These are phyloP conservation scores for Grosmannia penicillata DNA, from an alignment of 2,329 filamentous ascomycete species.

Conservation along the genomic window DNA sequence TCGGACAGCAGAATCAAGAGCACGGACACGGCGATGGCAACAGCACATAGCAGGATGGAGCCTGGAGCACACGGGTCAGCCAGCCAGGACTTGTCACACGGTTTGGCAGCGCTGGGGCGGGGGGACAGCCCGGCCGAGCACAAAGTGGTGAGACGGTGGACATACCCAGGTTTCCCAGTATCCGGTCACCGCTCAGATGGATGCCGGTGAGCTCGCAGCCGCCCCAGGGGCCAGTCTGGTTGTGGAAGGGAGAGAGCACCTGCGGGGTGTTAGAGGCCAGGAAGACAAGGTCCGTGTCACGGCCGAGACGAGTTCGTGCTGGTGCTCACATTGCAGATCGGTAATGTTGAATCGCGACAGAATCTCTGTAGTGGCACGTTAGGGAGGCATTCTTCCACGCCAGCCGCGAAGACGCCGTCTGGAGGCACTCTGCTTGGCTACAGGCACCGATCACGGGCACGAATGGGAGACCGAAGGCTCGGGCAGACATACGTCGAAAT, in stretches of 20 bases:
- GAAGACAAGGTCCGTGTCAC: not conserved
- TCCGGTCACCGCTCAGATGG: conserved; percentile 43
- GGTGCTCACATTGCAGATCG: conserved; percentile 63
- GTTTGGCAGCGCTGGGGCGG: too few relatives aligned
- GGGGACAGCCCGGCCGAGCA: too few relatives aligned
- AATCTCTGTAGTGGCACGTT: conserved; percentile 43
- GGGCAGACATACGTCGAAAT: conserved; percentile 36
- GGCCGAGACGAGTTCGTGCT: not conserved
- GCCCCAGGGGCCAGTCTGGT: conserved; percentile 44
- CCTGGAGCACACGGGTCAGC: conserved; percentile 32
- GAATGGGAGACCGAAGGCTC: too few relatives aligned
- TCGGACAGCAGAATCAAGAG: conserved; percentile 71
- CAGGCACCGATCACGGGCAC: too few relatives aligned
- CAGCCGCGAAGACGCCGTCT: too few relatives aligned
- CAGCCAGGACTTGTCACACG: too few relatives aligned
- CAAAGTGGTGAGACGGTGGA: conserved; percentile 10
- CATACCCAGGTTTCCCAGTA: conserved; percentile 73
- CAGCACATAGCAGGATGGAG: conserved; percentile 69
- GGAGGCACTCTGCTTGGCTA: too few relatives aligned
- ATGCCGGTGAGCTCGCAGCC: conserved; percentile 71
- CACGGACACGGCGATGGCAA: conserved; percentile 55
- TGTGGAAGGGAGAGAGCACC: conserved; percentile 49
- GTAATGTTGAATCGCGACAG: conserved; percentile 70
- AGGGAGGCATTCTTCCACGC: too few relatives aligned
- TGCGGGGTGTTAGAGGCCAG: conserved; percentile 22